Base-by-base conservation (phyloP, 1,284 basidiomycete species). In the Xanthoconium separans region DNA sequence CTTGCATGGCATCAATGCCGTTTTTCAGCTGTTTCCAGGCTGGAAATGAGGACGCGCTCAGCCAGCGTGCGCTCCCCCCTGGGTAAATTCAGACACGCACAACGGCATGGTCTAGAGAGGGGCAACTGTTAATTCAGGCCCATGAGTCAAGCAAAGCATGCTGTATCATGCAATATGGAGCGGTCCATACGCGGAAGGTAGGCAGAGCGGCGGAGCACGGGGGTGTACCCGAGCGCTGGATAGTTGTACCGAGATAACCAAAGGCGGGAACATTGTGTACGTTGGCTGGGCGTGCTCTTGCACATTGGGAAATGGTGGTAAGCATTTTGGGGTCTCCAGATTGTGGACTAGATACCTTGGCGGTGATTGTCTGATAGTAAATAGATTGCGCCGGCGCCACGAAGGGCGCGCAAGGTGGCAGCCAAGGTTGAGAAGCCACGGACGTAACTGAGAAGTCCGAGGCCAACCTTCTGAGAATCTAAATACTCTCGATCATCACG, bases 391-490 rank as follows among this genome's bases (percentile, higher is more conserved):
- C 50, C 42, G 43, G 58, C 65, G 65, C 69, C 68, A 67, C 68
- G 55, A 70, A 70, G 43, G 34, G 66, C 18, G 50, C 52, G 58
- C 48, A 54, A 55, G 42, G 58, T 61, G 56, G 54, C 51, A 54
- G 61, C 44, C 54, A 54, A 58, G 47, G 54, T 56, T 47, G 31
- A 64, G 70, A 70, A 67, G 70, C 56, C 58, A 67, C 70, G 65
- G 65, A 68, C 59, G 68, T 67, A 70, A 61, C 43, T 47, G 48
- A 61, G 40, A 67, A 71, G 66, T 71, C 65, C 65, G 65, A 71
- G 66, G 66, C 16, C 44, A 62, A 43, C 36, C 66, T 67, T 68
- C 62, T 62, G 65, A 58, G 64, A 63, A 66, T 65, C 57, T 56
- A 56, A 64, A 50, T 63, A 40, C 53, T 58, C 60, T 68, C 57